phyloP scores from a whole-genome alignment of 257 asterid genomes.

The Voacanga thouarsii region DNA sequence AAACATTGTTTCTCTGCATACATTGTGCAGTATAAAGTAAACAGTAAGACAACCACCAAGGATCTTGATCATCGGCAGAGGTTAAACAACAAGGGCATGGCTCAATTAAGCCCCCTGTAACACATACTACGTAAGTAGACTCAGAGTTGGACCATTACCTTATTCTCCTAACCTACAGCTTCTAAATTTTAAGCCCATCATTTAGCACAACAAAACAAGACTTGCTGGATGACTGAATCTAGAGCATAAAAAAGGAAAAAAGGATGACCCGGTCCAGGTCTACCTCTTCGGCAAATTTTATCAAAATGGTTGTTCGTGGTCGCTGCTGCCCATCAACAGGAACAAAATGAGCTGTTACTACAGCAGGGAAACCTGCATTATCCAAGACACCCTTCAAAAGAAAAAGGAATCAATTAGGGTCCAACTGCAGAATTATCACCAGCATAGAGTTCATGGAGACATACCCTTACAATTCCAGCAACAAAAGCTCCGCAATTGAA shows the following conservation, averaged over 20 bases:
- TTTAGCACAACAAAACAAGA: neutral
- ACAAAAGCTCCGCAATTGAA: constrained; percentile 97
- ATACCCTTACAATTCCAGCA: constrained; percentile 94
- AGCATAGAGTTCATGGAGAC: constrained; percentile 2
- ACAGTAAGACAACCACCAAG: neutral
- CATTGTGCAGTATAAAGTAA: neutral
- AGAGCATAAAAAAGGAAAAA: neutral
- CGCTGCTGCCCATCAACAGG: constrained; percentile 95
- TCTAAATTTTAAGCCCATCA: neutral
- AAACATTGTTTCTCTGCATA: neutral
- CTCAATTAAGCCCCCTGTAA: neutral
- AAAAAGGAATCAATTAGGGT: constrained; percentile 23
- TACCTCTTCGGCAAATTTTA: constrained; percentile 97
- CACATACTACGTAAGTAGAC: neutral
- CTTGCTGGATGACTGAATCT: neutral
- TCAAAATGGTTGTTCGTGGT: constrained; percentile 91
- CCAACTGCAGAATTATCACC: neutral
- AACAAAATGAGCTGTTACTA: constrained; percentile 93
- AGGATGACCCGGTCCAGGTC: neutral
- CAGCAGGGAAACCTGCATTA: constrained; percentile 93
- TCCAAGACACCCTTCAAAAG: constrained; percentile 80
- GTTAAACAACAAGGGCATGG: neutral
- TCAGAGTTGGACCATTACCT: neutral
- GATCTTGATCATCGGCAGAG: neutral
- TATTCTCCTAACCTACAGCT: neutral